Conservation (phyloP, 768 basidiomycete genomes). For the Termitomyces sp. region DNA sequence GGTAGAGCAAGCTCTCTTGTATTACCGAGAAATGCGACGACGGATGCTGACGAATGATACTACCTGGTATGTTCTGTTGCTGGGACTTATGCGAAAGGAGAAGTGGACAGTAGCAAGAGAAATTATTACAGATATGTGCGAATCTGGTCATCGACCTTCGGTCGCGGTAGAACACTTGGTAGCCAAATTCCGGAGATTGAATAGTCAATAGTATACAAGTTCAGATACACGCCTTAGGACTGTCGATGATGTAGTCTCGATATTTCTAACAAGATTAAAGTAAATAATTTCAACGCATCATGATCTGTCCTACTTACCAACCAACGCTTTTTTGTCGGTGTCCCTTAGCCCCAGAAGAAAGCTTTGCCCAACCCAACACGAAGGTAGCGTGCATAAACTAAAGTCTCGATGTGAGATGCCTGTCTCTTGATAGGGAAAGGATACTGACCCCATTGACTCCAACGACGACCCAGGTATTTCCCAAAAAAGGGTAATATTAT, state of each 20-base stretch:
- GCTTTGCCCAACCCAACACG: slow-evolving; percentile 57
- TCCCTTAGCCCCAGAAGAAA: slow-evolving; percentile 53
- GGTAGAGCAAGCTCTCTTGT: slow-evolving; percentile 49
- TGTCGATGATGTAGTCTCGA: neutral
- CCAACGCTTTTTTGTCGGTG: neutral
- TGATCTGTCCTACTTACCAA: neutral
- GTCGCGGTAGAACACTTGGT: slow-evolving; percentile 47
- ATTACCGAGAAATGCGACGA: slow-evolving; percentile 59
- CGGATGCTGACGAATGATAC: slow-evolving; percentile 46
- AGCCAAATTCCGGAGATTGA: slow-evolving; percentile 34
- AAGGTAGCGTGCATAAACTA: slow-evolving; percentile 72
- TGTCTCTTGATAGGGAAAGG: slow-evolving; percentile 12
- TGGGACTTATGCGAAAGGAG: slow-evolving; percentile 53
- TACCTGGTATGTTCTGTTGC: slow-evolving; percentile 77
- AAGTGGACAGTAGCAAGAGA: slow-evolving; percentile 61
- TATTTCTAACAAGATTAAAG: neutral
- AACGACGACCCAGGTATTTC: slow-evolving; percentile 83
- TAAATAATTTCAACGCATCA: neutral
- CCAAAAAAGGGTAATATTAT: slow-evolving; percentile 85
- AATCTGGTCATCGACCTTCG: slow-evolving; percentile 40
- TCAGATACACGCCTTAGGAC: neutral
- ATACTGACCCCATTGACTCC: slow-evolving; percentile 78
- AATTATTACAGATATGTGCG: slow-evolving; percentile 59
- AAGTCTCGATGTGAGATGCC: slow-evolving; percentile 6
- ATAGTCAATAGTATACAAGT: slow-evolving; percentile 4